Conservation (phyloP, 1,284 basidiomycete genomes). For the Rhodotorula sp. region DNA sequence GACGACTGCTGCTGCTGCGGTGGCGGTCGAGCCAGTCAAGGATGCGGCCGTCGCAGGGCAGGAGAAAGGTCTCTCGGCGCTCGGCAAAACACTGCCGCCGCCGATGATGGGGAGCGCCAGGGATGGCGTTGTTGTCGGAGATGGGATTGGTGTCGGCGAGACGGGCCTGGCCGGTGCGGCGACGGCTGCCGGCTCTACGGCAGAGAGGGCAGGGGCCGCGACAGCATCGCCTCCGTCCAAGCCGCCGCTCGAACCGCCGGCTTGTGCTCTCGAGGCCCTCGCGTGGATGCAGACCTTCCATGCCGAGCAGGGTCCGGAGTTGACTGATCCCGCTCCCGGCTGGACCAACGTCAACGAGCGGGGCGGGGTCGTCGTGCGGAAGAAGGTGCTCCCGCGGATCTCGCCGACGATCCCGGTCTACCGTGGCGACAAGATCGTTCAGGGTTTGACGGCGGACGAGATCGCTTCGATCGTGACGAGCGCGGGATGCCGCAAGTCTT, state of each 20-base stretch:
- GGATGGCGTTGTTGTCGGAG: background rate
- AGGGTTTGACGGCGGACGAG: conserved; percentile 92
- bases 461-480: conserved; percentile 70
- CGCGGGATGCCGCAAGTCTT: conserved; percentile 67
- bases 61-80: background rate
- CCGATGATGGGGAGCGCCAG: background rate
- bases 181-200: background rate
- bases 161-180: background rate
- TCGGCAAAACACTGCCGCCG: background rate
- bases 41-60: background rate
- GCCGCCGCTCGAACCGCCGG: conserved; percentile 57
- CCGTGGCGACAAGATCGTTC: conserved; percentile 85
- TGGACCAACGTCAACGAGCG: conserved; percentile 83
- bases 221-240: background rate
- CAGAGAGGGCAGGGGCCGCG: background rate
- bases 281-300: conserved; percentile 75
- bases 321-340: conserved; percentile 57
- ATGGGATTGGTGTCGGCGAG: background rate
- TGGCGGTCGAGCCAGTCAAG: background rate
- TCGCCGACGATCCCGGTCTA: conserved; percentile 81
- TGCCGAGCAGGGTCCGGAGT: conserved; percentile 55
- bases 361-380: conserved; percentile 69
- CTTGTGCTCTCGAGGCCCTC: conserved; percentile 73
- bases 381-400: conserved; percentile 70
- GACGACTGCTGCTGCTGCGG: background rate